Evolutionary conservation across 352 stramenopile species (phyloP).

Genomic region (Phytophthora foliorum): DNA sequence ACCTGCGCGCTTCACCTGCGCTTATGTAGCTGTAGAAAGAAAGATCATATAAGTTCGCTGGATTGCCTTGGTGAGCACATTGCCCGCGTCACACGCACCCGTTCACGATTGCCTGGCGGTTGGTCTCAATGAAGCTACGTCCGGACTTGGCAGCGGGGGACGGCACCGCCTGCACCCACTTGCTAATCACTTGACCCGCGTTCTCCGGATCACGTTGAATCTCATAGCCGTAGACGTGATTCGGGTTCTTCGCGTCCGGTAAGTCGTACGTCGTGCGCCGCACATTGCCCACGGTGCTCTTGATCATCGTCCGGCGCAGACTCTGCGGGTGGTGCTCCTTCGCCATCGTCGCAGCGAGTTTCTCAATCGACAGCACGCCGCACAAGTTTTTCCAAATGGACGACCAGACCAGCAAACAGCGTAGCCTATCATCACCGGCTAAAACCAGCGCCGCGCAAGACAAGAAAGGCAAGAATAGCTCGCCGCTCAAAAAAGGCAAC

Average conservation of each 20-base stretch:
- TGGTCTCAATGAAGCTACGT: constrained; percentile 86
- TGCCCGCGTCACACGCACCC: constrained; percentile 38
- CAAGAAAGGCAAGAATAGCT: constrained; percentile 17
- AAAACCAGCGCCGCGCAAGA: constrained; percentile 9
- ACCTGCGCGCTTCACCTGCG: constrained; percentile 65
- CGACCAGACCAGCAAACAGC: background rate
- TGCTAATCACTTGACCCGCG: constrained; percentile 78
- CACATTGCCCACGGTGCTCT: constrained; percentile 77
- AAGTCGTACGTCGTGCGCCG: constrained; percentile 73
- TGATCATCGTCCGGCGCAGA: constrained; percentile 87
- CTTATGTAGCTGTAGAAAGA: constrained; percentile 50
- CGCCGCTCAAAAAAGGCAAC: background rate
- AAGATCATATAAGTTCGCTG: background rate
- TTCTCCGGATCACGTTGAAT: constrained; percentile 76
- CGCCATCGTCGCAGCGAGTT: constrained; percentile 18
- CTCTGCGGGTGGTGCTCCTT: constrained; percentile 45
- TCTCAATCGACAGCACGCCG: background rate
- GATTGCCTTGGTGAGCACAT: background rate
- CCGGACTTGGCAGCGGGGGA: constrained; percentile 68
- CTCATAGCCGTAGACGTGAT: constrained; percentile 77
- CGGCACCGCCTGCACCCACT: constrained; percentile 74
- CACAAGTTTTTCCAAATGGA: constrained; percentile 7
- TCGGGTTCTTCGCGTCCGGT: constrained; percentile 65
- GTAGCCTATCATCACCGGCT: constrained; percentile 1
- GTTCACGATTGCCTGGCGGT: constrained; percentile 68